Conservation (phyloP, 2,329 filamentous ascomycete genomes). For the Coniochaeta sp. region DNA sequence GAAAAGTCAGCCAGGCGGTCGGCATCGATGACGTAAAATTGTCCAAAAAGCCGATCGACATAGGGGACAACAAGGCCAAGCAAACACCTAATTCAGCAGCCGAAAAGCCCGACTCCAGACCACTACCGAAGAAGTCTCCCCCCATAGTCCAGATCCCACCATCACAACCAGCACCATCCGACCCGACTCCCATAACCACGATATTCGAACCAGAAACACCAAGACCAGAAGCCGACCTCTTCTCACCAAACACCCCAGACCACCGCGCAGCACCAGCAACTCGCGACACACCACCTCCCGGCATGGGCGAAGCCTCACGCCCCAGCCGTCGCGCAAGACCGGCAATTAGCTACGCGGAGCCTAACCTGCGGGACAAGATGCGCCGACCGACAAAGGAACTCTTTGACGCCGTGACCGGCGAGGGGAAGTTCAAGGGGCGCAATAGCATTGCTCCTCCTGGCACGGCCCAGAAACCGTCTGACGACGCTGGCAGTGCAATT, state of each 20-base stretch:
- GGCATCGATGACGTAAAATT: conserved; percentile 27
- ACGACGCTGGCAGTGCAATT: neutral
- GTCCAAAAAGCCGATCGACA: conserved; percentile 27
- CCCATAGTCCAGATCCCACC: conserved; percentile 11
- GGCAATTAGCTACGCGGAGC: conserved; percentile 73
- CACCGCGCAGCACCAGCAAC: conserved; percentile 24
- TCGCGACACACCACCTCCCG: conserved; percentile 52
- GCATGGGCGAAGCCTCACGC: conserved; percentile 49
- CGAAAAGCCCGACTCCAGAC: neutral
- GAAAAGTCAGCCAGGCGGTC: conserved; percentile 33
- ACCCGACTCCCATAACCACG: conserved; percentile 5
- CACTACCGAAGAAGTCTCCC: conserved; percentile 18
- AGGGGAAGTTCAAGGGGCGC: conserved; percentile 39
- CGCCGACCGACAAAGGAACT: conserved; percentile 69
- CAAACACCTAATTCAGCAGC: conserved; percentile 8
- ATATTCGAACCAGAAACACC: conserved; percentile 22
- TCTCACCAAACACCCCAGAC: conserved; percentile 42
- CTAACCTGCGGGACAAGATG: conserved; percentile 78
- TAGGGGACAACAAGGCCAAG: conserved; percentile 3
- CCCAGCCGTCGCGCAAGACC: conserved; percentile 59
- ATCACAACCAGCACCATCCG: conserved; percentile 8
- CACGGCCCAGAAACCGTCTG: neutral
- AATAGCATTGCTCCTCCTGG: neutral
- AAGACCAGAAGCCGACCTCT: conserved; percentile 28
- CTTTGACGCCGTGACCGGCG: conserved; percentile 64